These are phyloP conservation scores for Mallotus nudiflorus DNA, from an alignment of 345 rosid species.

Conservation along the genomic window DNA sequence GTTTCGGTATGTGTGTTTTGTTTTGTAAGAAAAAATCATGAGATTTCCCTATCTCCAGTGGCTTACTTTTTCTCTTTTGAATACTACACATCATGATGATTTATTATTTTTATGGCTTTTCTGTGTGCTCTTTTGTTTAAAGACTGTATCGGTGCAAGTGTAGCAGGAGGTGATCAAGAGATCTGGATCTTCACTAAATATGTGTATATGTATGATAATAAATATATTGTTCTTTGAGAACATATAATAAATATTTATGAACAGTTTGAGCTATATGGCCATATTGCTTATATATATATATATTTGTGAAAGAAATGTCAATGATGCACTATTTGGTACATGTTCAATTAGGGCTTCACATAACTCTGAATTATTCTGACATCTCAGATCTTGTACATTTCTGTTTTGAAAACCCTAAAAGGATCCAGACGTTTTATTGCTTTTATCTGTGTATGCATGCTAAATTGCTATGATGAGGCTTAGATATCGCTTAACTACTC, in stretches of 20 bases:
- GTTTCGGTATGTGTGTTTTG: background rate
- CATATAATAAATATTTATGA: background rate
- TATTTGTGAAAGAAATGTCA: constrained; percentile 14
- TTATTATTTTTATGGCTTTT: background rate
- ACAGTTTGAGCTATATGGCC: background rate
- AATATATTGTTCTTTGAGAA: constrained; percentile 6
- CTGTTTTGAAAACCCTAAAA: background rate
- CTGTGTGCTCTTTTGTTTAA: background rate
- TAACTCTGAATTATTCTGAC: background rate
- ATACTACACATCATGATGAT: background rate
- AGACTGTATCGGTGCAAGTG: constrained; percentile 18
- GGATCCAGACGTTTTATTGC: background rate
- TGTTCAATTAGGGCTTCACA: constrained; percentile 25
- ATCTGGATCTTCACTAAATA: constrained; percentile 18
- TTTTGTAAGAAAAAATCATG: background rate
- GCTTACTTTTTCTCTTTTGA: background rate
- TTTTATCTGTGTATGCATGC: background rate
- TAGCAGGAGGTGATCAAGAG: constrained; percentile 8
- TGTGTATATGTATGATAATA: constrained; percentile 1
- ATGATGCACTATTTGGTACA: background rate
- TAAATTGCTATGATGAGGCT: background rate
- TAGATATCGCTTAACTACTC: too few species aligned
- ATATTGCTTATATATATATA: background rate
- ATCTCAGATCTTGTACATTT: background rate
- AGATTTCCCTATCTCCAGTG: background rate